Base-by-base conservation (phyloP, 2,329 filamentous ascomycete genomes). In the Pestalotiopsis sp. region DNA sequence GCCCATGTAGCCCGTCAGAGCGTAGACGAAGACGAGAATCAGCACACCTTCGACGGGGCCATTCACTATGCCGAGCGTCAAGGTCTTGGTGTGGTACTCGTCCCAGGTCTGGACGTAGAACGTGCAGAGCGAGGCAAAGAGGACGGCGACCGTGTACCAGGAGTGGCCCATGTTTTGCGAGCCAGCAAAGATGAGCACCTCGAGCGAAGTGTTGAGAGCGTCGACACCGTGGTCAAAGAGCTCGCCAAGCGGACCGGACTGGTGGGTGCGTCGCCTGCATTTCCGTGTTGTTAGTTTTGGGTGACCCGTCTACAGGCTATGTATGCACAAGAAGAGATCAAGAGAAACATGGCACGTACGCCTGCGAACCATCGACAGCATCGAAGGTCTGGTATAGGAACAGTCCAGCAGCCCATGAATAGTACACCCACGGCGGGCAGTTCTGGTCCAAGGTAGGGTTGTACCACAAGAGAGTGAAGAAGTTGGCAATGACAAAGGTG, bases 71-170 rank as follows among this genome's bases (percentile, higher is more conserved):
- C 96, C 96, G 5, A 99, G 88, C 1, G 94, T 98, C 62, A 99
- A 88, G 3, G 95, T 96, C 81, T 98, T 95, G 65, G 96, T 99
- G 83, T 98, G 95, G 82, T 98, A 99, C 80, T 98, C 96, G 78
- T 99, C 96, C 96, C 96, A 99, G 41, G 96, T 98, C 80, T 98
- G 96, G 57, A 98, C 92, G 80, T 98, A 98, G 81, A 99, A 99
- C n/a, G 96, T 98, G 75, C 97, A 85, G 69, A 95, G 89, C 6
- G 93, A 91, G 74, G 92, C 93, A 82, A 97, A 97, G 17, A 98
- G 87, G 4, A 88, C 90, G 69, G 94, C 83, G 13, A 98, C 90
- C 0, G 95, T 97, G 81, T 90, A 90, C 95, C 95, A 98, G 70
- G 92, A 90, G 82, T 97, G 94, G 60, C 95, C 95, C 78, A 98